Evolutionary conservation across 2,329 filamentous ascomycete genomes (phyloP).

Genomic region (Paecilomyces niveus): DNA sequence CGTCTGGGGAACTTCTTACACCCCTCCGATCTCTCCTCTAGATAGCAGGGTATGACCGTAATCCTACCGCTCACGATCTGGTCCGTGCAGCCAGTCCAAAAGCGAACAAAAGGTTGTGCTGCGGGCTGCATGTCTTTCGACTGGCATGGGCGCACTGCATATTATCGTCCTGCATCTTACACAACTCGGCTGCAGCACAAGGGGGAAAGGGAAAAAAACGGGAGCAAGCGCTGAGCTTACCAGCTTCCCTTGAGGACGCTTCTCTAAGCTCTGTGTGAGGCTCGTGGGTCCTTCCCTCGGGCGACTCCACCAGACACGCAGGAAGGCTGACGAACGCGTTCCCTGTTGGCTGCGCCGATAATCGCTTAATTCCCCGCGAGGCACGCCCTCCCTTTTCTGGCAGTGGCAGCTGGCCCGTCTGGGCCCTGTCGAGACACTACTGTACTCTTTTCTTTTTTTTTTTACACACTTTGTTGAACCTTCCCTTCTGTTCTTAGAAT

Average conservation of each 20-base stretch:
- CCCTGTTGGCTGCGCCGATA: not conserved
- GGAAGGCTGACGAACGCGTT: not conserved
- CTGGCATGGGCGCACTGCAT: not conserved
- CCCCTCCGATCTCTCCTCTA: not conserved
- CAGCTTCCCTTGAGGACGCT: too few species aligned
- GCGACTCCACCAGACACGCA: not conserved
- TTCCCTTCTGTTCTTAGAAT: not conserved
- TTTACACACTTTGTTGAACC: not conserved
- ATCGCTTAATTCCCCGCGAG: not conserved
- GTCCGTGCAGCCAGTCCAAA: not conserved
- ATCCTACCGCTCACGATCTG: not conserved
- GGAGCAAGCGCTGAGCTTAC: too few species aligned
- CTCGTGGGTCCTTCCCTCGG: not conserved
- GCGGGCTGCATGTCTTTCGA: not conserved
- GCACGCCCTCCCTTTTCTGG: not conserved
- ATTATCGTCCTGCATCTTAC: conserved; percentile 1
- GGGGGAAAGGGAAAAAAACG: not conserved
- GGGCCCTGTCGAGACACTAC: too few species aligned
- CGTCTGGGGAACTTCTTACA: not conserved
- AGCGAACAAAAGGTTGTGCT: not conserved
- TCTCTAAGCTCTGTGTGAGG: not conserved
- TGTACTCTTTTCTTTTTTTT: not conserved
- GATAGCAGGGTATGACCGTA: not conserved
- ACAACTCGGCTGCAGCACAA: not conserved
- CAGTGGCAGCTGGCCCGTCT: not conserved